A percentile compares a stretch with the other conserved stretches of the same genome.
These are phyloP conservation scores for Coemansia reversa DNA, from an alignment of 192 early-diverging fungal genomes.

Conservation along the genomic window DNA sequence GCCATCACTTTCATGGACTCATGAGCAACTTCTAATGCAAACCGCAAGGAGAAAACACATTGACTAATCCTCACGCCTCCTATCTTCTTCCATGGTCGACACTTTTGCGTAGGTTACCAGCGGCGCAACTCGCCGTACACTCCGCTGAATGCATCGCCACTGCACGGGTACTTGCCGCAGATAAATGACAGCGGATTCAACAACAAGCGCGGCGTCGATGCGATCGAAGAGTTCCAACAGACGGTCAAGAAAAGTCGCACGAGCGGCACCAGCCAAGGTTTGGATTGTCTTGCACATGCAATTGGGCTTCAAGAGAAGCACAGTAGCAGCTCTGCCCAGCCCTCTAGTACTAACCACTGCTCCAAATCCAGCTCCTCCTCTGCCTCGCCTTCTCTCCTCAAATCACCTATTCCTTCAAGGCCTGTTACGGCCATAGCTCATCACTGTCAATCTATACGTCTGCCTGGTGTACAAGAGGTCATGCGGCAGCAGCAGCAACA, in stretches of 20 bases:
- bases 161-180: constrained; percentile 42
- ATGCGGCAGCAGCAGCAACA: constrained; percentile 8
- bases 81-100: neutral
- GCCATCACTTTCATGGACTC: neutral
- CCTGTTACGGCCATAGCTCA: neutral
- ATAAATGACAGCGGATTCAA: constrained; percentile 15
- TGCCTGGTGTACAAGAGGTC: constrained; percentile 12
- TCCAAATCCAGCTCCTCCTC: constrained; percentile 22
- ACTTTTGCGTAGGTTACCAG: constrained; percentile 14
- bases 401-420: neutral
- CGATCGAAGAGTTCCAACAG: constrained; percentile 51
- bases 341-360: constrained; percentile 22
- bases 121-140: constrained; percentile 45
- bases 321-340: constrained; percentile 22
- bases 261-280: constrained; percentile 51
- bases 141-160: constrained; percentile 32
- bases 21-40: too few species aligned
- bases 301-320: constrained; percentile 51
- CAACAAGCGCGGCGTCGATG: constrained; percentile 48
- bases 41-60: neutral
- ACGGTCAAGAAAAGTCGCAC: constrained; percentile 51
- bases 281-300: constrained; percentile 58
- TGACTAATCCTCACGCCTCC: neutral
- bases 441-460: neutral
- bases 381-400: constrained; percentile 4